A percentile compares a stretch with the other conserved stretches of the same genome.
These are phyloP conservation scores for Atkinsonella texensis DNA, from an alignment of 2,329 filamentous ascomycete genomes.

Conservation along the genomic window DNA sequence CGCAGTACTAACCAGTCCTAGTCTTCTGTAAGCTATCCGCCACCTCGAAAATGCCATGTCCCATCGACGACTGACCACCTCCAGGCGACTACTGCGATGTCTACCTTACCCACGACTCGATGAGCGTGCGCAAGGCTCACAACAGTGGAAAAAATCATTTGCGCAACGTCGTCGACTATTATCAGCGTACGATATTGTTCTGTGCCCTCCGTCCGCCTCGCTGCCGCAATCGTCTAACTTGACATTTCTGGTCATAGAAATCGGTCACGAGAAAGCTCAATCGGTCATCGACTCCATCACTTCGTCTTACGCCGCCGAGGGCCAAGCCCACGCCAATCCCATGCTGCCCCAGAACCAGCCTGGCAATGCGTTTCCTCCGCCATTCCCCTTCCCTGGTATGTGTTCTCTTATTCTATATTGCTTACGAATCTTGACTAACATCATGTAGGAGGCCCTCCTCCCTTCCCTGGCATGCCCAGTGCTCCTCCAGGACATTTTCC, in stretches of 20 bases:
- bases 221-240: not conserved
- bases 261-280: slow-evolving; percentile 96
- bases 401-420: slow-evolving; percentile 14
- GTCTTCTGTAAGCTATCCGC: slow-evolving; percentile 16
- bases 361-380: slow-evolving; percentile 36
- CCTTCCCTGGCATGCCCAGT: slow-evolving; percentile 41
- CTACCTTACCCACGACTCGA: slow-evolving; percentile 98
- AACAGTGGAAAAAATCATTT: slow-evolving; percentile 94
- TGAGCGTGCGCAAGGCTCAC: slow-evolving; percentile 98
- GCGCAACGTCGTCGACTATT: slow-evolving; percentile 96
- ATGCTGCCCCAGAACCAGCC: slow-evolving; percentile 64
- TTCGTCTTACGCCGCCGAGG: slow-evolving; percentile 86
- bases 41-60: not conserved
- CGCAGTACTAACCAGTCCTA: slow-evolving; percentile 7
- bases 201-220: not conserved
- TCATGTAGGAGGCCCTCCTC: slow-evolving; percentile 36
- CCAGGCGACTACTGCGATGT: slow-evolving; percentile 95
- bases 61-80: slow-evolving; percentile 18
- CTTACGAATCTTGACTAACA: not conserved
- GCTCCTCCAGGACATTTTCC: slow-evolving; percentile 8
- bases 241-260: slow-evolving; percentile 45
- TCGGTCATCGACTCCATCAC: slow-evolving; percentile 98
- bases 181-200: slow-evolving; percentile 59
- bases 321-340: slow-evolving; percentile 74
- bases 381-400: slow-evolving; percentile 51